Conservation (phyloP, 2,329 filamentous ascomycete species). For the Thermoascus crustaceus region DNA sequence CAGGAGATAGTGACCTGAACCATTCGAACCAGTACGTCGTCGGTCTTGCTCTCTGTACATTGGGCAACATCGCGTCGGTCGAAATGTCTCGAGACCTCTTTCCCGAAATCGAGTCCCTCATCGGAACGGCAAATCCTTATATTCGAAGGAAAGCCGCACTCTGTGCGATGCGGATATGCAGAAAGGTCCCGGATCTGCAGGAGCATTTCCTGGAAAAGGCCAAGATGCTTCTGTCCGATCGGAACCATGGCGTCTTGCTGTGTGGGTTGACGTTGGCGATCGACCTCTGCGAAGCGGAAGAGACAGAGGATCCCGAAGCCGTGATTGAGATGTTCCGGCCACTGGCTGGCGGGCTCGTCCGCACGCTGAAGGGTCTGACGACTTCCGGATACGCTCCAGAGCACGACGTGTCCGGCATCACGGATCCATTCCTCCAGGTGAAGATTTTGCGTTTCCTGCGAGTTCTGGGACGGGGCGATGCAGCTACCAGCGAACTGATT, state of each 20-base stretch:
- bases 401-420: conserved; percentile 96
- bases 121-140: conserved; percentile 95
- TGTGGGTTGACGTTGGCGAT: conserved; percentile 87
- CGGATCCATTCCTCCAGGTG: conserved; percentile 94
- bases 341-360: conserved; percentile 75
- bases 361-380: conserved; percentile 83
- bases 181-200: conserved; percentile 93
- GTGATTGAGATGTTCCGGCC: conserved; percentile 86
- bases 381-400: conserved; percentile 96
- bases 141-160: conserved; percentile 93
- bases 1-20: conserved; percentile 67
- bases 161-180: conserved; percentile 98
- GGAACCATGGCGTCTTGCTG: conserved; percentile 90
- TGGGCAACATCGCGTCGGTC: conserved; percentile 94
- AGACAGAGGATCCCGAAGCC: conserved; percentile 82
- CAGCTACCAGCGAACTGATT: conserved; percentile 87
- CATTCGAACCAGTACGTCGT: conserved; percentile 99
- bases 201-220: conserved; percentile 97
- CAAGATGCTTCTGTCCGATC: conserved; percentile 74
- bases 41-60: conserved; percentile 86
- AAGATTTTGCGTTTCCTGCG: conserved; percentile 84
- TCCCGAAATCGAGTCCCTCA: conserved; percentile 83
- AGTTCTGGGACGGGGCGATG: conserved; percentile 78
- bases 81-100: conserved; percentile 99
- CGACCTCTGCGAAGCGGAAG: conserved; percentile 89